Base-by-base conservation (phyloP, 2,329 filamentous ascomycete species). In the Fusarium coffeatum region DNA sequence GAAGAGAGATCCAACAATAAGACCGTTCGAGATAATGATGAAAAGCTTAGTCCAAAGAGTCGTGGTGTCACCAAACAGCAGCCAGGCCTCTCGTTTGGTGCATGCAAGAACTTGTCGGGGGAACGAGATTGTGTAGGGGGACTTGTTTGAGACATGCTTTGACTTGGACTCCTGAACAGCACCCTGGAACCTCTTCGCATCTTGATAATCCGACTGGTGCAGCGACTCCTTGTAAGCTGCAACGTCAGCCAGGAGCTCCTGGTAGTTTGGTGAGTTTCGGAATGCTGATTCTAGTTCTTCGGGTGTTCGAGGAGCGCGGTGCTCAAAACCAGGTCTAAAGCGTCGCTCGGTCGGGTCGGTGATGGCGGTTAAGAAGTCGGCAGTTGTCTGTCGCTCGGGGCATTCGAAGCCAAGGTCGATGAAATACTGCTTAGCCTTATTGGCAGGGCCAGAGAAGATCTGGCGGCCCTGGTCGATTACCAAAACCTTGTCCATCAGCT, bases 1-100 rank as follows among this genome's bases (percentile, higher is more conserved):
- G 80, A 96, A 96, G 20, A 96, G 83, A 4, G 90, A 93, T 3
- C 92, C 91, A 56, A 94, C 90, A 66, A 97, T 92, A 12, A 97
- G 84, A 7, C 79, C 83, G 77, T 93, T 92, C 60, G 90, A 86
- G 60, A 95, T 80, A 73, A 94, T 92, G 76, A 93, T 93, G 79
- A 93, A 92, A 63, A 92, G 85, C 71, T 95, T 96, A 42, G 92
- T 95, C 78, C 89, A 90, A 2, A 96, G 84, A 0, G 92, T 91
- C 1, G 89, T 89, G 64, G 86, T 90, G 79, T 97, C 92, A 41
- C 92, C 92, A 80, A 88, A 87, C 3, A 93, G 84, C 9, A 96
- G 85, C 90, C 92, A 94, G 63, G 93, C 90, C 78, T 96, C 92
- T 43, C 93, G 87, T 70, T 89, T 85, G 0, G 90, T 91, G 81